A percentile compares a stretch with the other conserved stretches of the same genome.
phyloP scores from a whole-genome alignment of 768 basidiomycete species.

The Hortiboletus campestris region DNA sequence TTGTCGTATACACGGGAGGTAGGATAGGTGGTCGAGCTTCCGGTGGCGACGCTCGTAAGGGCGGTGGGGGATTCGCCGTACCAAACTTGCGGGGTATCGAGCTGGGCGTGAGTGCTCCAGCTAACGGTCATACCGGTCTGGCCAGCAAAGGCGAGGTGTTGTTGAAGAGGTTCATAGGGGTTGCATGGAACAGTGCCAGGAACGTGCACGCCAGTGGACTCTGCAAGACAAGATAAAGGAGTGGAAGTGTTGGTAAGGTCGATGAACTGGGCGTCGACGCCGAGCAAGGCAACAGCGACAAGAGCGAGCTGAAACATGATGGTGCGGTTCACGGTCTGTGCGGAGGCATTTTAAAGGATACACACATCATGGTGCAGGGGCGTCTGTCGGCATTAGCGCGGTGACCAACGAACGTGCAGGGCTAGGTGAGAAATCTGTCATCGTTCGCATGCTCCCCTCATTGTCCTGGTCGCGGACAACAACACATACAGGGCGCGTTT shows the following conservation, averaged over 20 bases:
- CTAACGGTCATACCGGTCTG: conserved; percentile 27
- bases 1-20: conserved; percentile 28
- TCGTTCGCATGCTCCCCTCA: not conserved
- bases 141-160: conserved; percentile 25
- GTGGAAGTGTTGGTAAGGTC: conserved; percentile 11
- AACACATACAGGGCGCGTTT: not conserved
- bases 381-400: not conserved
- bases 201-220: conserved; percentile 29
- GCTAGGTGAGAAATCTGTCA: not conserved
- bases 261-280: conserved; percentile 18
- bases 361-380: not conserved
- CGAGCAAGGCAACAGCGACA: conserved; percentile 4
- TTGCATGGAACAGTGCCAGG: conserved; percentile 29
- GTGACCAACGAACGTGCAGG: not conserved
- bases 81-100: conserved; percentile 25
- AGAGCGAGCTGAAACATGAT: conserved; percentile 9
- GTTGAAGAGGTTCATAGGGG: conserved; percentile 28
- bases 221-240: conserved; percentile 22
- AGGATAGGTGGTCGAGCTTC: conserved; percentile 23
- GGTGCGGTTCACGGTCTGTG: not conserved
- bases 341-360: not conserved
- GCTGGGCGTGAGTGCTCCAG: conserved; percentile 22
- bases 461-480: not conserved
- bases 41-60: conserved; percentile 19
- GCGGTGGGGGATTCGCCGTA: conserved; percentile 21